These are phyloP conservation scores for Trichosporon faecale DNA, from an alignment of 1,284 basidiomycete genomes.

Conservation along the genomic window DNA sequence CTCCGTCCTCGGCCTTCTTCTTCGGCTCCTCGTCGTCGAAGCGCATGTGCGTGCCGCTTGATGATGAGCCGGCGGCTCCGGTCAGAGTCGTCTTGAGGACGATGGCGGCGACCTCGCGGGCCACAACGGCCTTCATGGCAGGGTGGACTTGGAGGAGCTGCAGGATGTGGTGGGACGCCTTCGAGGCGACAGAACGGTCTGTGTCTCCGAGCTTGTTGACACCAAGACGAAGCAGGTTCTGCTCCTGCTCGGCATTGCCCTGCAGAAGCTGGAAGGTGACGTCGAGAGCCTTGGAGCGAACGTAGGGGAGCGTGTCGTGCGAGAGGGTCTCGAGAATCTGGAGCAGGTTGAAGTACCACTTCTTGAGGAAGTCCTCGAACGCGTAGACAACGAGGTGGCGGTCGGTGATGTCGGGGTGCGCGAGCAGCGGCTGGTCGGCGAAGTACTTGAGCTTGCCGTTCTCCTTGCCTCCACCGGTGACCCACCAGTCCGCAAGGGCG, in stretches of 20 bases:
- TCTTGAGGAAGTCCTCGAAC: constrained; percentile 97
- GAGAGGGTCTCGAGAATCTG: constrained; percentile 86
- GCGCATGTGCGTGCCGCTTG: constrained; percentile 43
- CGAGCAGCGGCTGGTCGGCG: constrained; percentile 76
- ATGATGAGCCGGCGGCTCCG: constrained; percentile 52
- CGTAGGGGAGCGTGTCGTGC: constrained; percentile 82
- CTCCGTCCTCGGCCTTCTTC: constrained; percentile 28
- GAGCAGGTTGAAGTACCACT: constrained; percentile 89
- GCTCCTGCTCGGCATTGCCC: constrained; percentile 94
- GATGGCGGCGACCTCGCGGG: constrained; percentile 78
- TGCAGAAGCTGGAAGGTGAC: constrained; percentile 76
- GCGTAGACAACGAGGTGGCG: constrained; percentile 76
- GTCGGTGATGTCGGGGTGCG: constrained; percentile 66
- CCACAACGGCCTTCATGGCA: constrained; percentile 86
- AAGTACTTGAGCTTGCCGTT: constrained; percentile 80
- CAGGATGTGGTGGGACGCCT: constrained; percentile 83
- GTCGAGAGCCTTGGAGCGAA: constrained; percentile 73
- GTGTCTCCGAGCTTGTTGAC: constrained; percentile 95
- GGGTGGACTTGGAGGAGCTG: constrained; percentile 88
- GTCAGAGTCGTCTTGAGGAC: constrained; percentile 63
- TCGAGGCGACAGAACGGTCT: constrained; percentile 82
- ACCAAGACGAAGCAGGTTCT: constrained; percentile 85
- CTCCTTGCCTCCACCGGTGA: constrained; percentile 76
- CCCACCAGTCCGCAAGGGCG: constrained; percentile 96
- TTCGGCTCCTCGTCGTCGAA: constrained; percentile 52